Base-by-base conservation (phyloP, 495 filamentous ascomycete species). In the Hypoxylon perforatum region DNA sequence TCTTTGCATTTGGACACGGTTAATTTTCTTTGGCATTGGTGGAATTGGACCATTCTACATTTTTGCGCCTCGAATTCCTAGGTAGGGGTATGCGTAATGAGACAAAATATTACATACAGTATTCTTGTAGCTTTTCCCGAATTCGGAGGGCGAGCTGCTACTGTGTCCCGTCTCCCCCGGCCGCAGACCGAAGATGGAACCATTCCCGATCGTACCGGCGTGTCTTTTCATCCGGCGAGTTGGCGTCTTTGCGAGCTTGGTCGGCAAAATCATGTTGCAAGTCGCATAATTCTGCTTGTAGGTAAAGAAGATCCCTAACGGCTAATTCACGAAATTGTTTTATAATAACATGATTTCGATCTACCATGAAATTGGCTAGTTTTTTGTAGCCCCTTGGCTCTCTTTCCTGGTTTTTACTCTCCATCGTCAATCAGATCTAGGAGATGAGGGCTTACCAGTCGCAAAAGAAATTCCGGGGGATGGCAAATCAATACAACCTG, bases 281-380 rank as follows among this genome's bases (percentile, higher is more conserved):
- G 45, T 71, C 51, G 4, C 58, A 58, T 17, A 76, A 51, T 35
- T 73, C 77, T 5, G 74, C 76, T 62, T 78, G 78, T 28, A 73
- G 68, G 54, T 78, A 77, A 9, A 80, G 64, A 22, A 78, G 36
- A 41, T 77, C 76, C 42, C 73, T 68, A 15, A 69, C 64, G 38
- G 77, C 78, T 9, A 76, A 41, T 21, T 51, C 60, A 36, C 65
- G 70, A 41, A 79, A 79, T 12, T 74, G 73, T 22, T 73, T 65
- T 54, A 75, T 72, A 14, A 77, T 70, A 0, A 71, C 57, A 30
- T 70, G 61, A 7, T 66, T 59, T 7, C 14, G 23, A 42, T 72
- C 15, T 8, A 58, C 62, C 45, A 75, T 71, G 14, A 67, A 45
- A 1, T 57, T 25, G n/a, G 64, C 57, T 17, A 67, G 58, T 33